Base-by-base conservation (phyloP, 208 protist genomes). In the Leishmania major region DNA sequence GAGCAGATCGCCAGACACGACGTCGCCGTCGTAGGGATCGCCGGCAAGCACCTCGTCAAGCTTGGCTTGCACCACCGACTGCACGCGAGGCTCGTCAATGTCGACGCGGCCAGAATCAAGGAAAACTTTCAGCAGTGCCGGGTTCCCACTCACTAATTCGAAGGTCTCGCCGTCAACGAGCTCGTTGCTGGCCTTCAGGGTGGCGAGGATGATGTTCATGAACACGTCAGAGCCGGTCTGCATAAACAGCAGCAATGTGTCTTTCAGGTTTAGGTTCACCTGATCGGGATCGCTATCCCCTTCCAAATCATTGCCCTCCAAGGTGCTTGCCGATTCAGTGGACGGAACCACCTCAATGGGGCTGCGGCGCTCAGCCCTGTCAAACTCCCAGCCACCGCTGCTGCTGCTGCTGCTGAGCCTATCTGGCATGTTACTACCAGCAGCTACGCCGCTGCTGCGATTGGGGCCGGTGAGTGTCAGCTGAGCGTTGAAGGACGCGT, bases 131-230 rank as follows among this genome's bases (percentile, higher is more conserved):
- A 96, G 91, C 37, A 97, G 85, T 10, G 88, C 80, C 5, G 87
- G 88, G 80, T 87, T 91, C 3, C 88, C 89, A 57, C 80, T 86
- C 7, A 92, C 93, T 3, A 90, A 88, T 51, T 88, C 80, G 35
- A 97, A 87, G 28, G 91, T 81, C 40, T 93, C 90, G 11, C 92
- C 89, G 59, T 91, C 87, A 5, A 97, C 87, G 7, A 78, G 71
- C 75, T 90, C 84, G 22, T 88, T 87, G 47, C 86, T 90, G 66
- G 85, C 84, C 79, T 92, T 90, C 31, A 97, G 85, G 11, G 94
- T 91, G n/a, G 91, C 94, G 57, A 95, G 87, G 66, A 97, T 96
- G 66, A 97, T 95, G 80, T 95, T 93, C 83, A 94, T 88, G 77
- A 94, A 95, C 17, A 95, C 85, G 40, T 94, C 89, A 45, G 84